Base-by-base conservation (phyloP, 192 early-diverging fungal genomes). In the Pecoramyces ruminantium region DNA sequence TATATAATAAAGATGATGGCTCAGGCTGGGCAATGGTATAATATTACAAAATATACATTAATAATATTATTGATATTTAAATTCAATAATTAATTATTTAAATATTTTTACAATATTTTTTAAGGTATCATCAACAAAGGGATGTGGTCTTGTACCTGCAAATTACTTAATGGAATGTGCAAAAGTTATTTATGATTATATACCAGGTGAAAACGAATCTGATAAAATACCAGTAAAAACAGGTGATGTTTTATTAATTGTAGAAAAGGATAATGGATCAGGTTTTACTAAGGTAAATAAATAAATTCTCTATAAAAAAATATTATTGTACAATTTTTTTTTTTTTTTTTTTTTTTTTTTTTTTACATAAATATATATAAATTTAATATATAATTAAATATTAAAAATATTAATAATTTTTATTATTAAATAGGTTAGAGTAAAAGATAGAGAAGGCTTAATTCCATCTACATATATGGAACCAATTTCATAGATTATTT, bases 221-320 rank as follows among this genome's bases (percentile, higher is more conserved):
- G 77, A 83, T 27, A 80, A 83, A 77, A 15, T 83, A 25, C 51
- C 12, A 21, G 79, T 83, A 0, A 51, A 30, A 34, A 29, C 80
- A 11, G 82, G 82, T 6, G 82, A 83, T 25, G 15, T 51, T 29
- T 78, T 83, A 25, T 38, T 40, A 21, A 80, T 83, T n/a, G 27
- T 83, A 11, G 51, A 79, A 28, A 51, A 42, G 81, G 82, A 83
- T 83, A 38, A 81, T 82, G 82, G 82, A 6, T 38, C 80, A 18
- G 82, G 82, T 9, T 83, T 77, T 79, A 42, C 38, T 5, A 67
- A 28, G 79, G 82, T 79, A 78, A 40, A 27, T 81, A n/a, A n/a
- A n/a, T n/a, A n/a, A n/a, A n/a, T n/a, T n/a, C n/a, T n/a, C n/a
- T n/a, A n/a, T n/a, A n/a, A n/a, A n/a, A n/a, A n/a, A n/a, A n/a